phyloP scores from a whole-genome alignment of 2,329 filamentous ascomycete species.

The Xylaria sp. region DNA sequence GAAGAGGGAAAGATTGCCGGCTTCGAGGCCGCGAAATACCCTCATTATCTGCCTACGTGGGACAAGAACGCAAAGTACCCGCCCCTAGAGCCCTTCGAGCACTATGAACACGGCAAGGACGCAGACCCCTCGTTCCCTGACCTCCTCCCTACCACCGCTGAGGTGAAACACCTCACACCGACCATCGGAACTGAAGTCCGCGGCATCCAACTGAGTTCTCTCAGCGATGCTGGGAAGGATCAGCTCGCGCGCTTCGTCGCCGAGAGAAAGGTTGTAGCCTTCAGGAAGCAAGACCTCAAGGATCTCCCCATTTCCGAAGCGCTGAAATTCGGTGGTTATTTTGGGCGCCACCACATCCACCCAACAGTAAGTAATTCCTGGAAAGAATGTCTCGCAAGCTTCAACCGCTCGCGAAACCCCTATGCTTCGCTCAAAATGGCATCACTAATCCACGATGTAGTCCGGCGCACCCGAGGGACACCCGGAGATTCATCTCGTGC shows the following conservation, averaged over 20 bases:
- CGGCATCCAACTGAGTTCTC: conserved; percentile 75
- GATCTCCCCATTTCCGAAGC: conserved; percentile 76
- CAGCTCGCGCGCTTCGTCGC: conserved; percentile 80
- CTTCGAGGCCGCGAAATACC: conserved; percentile 59
- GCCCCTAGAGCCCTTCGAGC: conserved; percentile 74
- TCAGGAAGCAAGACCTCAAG: conserved; percentile 79
- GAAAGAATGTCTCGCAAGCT: not conserved
- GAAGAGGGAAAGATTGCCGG: conserved; percentile 47
- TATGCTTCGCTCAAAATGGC: not conserved
- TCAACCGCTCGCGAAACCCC: not conserved
- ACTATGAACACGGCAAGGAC: conserved; percentile 79
- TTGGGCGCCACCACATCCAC: conserved; percentile 84
- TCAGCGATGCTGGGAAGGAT: conserved; percentile 76
- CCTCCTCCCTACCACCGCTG: conserved; percentile 65
- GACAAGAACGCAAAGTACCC: conserved; percentile 71
- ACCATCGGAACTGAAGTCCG: conserved; percentile 78
- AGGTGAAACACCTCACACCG: conserved; percentile 72
- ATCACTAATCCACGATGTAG: conserved; percentile 16
- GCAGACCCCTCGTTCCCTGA: conserved; percentile 76
- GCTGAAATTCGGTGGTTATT: conserved; percentile 76
- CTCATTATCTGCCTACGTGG: conserved; percentile 79
- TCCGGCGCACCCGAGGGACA: conserved; percentile 78
- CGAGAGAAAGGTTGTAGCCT: conserved; percentile 80
- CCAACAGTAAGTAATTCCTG: conserved; percentile 59
- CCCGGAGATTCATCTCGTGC: conserved; percentile 81